phyloP scores from a whole-genome alignment of 2,329 filamentous ascomycete genomes.

The Tolypocladium pustulatum region DNA sequence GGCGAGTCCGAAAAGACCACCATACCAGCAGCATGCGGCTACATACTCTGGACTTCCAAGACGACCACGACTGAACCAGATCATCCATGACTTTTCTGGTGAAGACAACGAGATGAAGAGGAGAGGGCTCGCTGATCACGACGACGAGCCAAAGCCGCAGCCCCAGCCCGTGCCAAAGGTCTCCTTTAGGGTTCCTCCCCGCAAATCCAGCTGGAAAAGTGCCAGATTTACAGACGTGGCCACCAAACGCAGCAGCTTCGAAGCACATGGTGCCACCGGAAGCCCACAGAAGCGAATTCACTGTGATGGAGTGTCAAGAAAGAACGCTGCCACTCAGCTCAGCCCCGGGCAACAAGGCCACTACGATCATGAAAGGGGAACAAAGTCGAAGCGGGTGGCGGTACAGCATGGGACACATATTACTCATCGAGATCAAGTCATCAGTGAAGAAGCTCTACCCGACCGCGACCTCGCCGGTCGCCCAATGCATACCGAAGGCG shows the following conservation, averaged over 20 bases:
- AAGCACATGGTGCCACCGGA: not conserved
- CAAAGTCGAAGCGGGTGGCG: not conserved
- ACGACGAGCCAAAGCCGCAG: not conserved
- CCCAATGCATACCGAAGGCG: conserved; percentile 16
- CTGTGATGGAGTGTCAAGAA: not conserved
- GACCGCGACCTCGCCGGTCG: conserved; percentile 14
- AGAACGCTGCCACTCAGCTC: not conserved
- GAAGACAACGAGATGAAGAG: conserved; percentile 2
- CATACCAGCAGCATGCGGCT: conserved; percentile 15
- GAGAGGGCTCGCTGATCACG: not conserved
- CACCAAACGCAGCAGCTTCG: not conserved
- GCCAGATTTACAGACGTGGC: not conserved
- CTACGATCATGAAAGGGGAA: conserved; percentile 1
- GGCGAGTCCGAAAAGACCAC: conserved; percentile 3
- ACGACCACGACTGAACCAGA: conserved; percentile 13
- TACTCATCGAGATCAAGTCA: conserved; percentile 5
- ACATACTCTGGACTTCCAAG: conserved; percentile 11
- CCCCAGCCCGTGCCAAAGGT: not conserved
- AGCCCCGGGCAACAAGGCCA: conserved; percentile 1
- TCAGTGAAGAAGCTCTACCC: conserved; percentile 13
- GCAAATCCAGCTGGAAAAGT: conserved; percentile 7
- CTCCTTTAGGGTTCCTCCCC: conserved; percentile 4
- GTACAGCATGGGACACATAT: not conserved
- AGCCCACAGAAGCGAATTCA: not conserved
- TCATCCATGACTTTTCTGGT: conserved; percentile 16